phyloP scores from a whole-genome alignment of 1,139 yeast genomes.

The Pichia sorboxylosa region DNA sequence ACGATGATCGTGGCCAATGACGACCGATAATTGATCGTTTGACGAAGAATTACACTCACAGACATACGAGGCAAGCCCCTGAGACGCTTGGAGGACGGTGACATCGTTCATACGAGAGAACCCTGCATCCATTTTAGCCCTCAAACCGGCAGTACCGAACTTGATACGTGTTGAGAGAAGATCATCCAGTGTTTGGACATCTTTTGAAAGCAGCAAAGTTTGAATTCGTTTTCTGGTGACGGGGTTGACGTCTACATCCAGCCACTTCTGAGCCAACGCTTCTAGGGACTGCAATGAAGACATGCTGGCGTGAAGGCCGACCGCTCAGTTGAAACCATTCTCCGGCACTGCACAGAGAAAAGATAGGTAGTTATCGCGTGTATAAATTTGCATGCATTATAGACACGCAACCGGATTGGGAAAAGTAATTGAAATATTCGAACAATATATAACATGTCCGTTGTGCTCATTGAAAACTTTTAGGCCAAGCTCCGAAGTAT shows the following conservation, averaged over 20 bases:
- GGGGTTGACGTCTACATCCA: slow-evolving; percentile 30
- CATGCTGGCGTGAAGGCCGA: too few relatives aligned
- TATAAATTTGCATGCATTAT: too few relatives aligned
- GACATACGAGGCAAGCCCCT: slow-evolving; percentile 60
- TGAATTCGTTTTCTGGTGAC: slow-evolving; percentile 45
- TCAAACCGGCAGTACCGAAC: slow-evolving; percentile 91
- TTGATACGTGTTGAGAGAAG: slow-evolving; percentile 49
- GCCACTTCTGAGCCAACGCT: slow-evolving; percentile 16
- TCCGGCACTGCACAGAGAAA: too few relatives aligned
- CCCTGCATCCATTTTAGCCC: slow-evolving; percentile 86
- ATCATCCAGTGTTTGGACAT: slow-evolving; percentile 31
- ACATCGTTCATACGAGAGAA: slow-evolving; percentile 82
- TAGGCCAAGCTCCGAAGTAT: too few relatives aligned
- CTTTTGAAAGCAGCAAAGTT: slow-evolving; percentile 28
- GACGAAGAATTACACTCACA: slow-evolving; percentile 13
- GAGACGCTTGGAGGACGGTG: slow-evolving; percentile 84
- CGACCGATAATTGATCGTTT: slow-evolving; percentile 35
- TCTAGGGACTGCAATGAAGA: too few relatives aligned
- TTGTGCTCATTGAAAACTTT: too few relatives aligned
- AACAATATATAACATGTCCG: too few relatives aligned
- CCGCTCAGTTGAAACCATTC: too few relatives aligned
- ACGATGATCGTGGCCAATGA: slow-evolving; percentile 88
- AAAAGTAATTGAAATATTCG: too few relatives aligned
- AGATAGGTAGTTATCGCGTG: too few relatives aligned
- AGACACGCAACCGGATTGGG: too few relatives aligned